Base-by-base conservation (phyloP, 768 basidiomycete genomes). In the Rhodosporidiobolus sp. region DNA sequence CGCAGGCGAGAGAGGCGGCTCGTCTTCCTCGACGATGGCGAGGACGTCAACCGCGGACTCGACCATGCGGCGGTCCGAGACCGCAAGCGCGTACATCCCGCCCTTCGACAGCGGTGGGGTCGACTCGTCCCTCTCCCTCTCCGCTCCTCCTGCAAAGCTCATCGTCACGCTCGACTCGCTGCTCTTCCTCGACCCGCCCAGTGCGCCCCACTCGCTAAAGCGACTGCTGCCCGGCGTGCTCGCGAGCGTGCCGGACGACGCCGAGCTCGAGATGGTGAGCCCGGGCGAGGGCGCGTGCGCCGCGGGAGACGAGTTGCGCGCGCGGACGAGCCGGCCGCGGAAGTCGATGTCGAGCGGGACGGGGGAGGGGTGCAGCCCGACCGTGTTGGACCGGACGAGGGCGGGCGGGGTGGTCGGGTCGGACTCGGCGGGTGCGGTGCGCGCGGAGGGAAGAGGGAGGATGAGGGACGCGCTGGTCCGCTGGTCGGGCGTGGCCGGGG, bases 31-130 rank as follows among this genome's bases (percentile, higher is more conserved):
- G 45, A 73, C 68, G 38, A 65, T 46, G 19, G 61, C 46, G 11
- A 73, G 59, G 20, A 76, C 71, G 53, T 76, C 75, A 50, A 76
- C 58, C 16, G 75, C 72, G 3, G 65, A 67, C 58, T 73, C 72
- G 19, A 66, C 50, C 20, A 60, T 57, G 0, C 72, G 53, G 0
- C 65, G 56, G 50, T 63, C 56, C 12, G 20, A 12, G 12, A 14
- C 38, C 8, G 73, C n/a, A 34, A 74, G 57, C 0, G 30, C 56
- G 65, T 70, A 74, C 35, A 70, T 52, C 3, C 62, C 35, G 45
- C 48, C 48, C 24, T 38, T 35, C 34, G 28, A 2, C 19, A 4
- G 24, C 46, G 54, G 3, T 14, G 46, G 22, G 24, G 38, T 43
- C 38, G 24, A 24, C 14, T 54, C 45, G 19, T 56, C 65, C 38